These are phyloP conservation scores for Fusarium paranaense DNA, from an alignment of 2,329 filamentous ascomycete genomes.

Conservation along the genomic window DNA sequence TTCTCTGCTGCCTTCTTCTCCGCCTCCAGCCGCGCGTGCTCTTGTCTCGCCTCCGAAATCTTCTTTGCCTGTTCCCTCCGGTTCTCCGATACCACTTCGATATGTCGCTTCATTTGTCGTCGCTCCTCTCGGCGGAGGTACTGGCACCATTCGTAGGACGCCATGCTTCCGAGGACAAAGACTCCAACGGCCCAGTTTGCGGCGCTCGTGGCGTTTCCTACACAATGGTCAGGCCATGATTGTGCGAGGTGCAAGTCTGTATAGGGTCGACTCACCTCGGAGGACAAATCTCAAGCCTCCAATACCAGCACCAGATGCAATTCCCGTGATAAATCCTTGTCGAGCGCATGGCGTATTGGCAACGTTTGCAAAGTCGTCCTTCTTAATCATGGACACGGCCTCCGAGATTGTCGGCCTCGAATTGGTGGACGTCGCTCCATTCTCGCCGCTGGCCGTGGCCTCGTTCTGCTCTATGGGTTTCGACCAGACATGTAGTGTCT, in stretches of 20 bases:
- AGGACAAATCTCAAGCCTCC: constrained; percentile 81
- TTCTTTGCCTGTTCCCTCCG: constrained; percentile 60
- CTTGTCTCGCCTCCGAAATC: constrained; percentile 56
- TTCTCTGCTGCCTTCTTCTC: constrained; percentile 52
- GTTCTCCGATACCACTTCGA: constrained; percentile 72
- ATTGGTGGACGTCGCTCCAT: constrained; percentile 36
- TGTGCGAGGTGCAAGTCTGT: background rate
- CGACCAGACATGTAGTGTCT: constrained; percentile 52
- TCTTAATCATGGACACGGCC: constrained; percentile 74
- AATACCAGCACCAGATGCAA: constrained; percentile 80
- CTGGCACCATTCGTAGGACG: constrained; percentile 87
- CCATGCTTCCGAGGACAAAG: constrained; percentile 76
- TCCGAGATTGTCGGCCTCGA: constrained; percentile 61
- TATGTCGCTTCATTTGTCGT: constrained; percentile 84
- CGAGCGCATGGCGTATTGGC: constrained; percentile 87
- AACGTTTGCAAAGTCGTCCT: constrained; percentile 76
- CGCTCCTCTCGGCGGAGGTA: constrained; percentile 79
- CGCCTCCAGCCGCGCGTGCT: constrained; percentile 47
- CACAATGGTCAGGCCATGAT: constrained; percentile 19
- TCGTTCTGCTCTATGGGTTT: constrained; percentile 47
- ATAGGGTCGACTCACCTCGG: constrained; percentile 70
- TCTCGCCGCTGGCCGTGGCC: constrained; percentile 30
- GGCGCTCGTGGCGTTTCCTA: constrained; percentile 59
- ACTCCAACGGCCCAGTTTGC: constrained; percentile 88
- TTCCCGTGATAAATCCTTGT: constrained; percentile 85